Evolutionary conservation across 345 rosid species (phyloP).

Genomic region (Reutealis trisperma): DNA sequence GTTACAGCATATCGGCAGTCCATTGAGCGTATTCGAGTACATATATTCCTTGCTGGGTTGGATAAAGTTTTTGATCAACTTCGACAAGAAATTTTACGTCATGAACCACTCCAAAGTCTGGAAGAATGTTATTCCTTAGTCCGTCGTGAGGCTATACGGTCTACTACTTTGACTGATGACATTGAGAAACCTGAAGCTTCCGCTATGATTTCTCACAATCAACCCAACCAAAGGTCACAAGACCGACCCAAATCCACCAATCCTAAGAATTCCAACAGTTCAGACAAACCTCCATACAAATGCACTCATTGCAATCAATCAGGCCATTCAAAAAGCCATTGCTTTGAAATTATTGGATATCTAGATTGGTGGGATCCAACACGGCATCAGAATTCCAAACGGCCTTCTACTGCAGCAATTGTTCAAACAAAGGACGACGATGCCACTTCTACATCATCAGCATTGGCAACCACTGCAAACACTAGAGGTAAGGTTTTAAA

Average conservation of each 20-base stretch:
- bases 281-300: no score
- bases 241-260: no score
- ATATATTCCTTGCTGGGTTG: neutral
- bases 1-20: neutral
- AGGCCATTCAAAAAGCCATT: neutral
- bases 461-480: no score
- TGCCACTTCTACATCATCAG: no score
- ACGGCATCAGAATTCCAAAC: no score
- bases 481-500: slow-evolving; percentile 5
- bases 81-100: neutral
- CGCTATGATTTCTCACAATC: neutral
- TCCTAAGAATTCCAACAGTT: no score
- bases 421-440: no score
- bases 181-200: neutral
- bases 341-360: neutral
- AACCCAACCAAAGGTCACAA: no score
- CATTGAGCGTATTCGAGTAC: neutral
- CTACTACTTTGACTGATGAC: neutral
- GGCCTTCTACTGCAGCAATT: no score
- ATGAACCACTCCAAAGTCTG: neutral
- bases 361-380: neutral
- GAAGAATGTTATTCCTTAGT: neutral
- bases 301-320: neutral
- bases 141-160: neutral
- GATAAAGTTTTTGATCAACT: neutral